Evolutionary conservation across 2,329 filamentous ascomycete genomes (phyloP), one percentile per base, ranked within the genome.

Genomic region (Graphium sp.): DNA sequence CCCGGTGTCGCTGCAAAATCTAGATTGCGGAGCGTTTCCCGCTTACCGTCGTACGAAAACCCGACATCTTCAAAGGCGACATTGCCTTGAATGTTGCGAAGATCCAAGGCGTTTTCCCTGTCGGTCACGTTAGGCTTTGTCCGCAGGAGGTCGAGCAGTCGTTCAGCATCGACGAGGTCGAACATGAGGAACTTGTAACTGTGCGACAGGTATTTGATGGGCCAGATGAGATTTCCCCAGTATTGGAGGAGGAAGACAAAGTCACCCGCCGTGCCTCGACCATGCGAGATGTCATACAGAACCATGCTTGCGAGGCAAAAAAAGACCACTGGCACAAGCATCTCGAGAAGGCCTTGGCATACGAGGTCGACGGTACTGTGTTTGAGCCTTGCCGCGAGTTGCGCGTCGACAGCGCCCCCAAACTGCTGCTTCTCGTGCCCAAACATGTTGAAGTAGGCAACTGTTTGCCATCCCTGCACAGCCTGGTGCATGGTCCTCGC

Each of bases 121-220:
- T 74, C 63, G 0, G 46, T 43, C 6, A 77, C 58, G 2, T 55
- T 60, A 1, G 71, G 58, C 33, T 73, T 62, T 6, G 63, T 68
- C 26, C 65, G 57, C 6, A 78, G 52, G 1, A 77, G 53, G 34
- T 59, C 49, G 0, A 65, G 54, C 5, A 76, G 50, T 4, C 68
- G 60, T 40, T 81, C 74, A 0, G 74, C 70, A 39, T 79, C 69
- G 21, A 79, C 65, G 16, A 81, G 49, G 26, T 67, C 60, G 0
- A 19, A 30, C 33, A 37, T 38, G 12, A 41, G 21, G 22, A 24
- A 33, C 10, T 33, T 21, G 15, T 27, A 31, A 13, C 33, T 28
- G 18, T 34, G 34, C 7, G 32, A 33, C 4, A 42, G 41, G 24
- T 38, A 50, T 44, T 38, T 36, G 46, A 49, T 22, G 12, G 41